Evolutionary conservation across 2,329 filamentous ascomycete species (phyloP), one percentile per base, ranked within the genome.

Genomic region (Botrytis hyacinthi): DNA sequence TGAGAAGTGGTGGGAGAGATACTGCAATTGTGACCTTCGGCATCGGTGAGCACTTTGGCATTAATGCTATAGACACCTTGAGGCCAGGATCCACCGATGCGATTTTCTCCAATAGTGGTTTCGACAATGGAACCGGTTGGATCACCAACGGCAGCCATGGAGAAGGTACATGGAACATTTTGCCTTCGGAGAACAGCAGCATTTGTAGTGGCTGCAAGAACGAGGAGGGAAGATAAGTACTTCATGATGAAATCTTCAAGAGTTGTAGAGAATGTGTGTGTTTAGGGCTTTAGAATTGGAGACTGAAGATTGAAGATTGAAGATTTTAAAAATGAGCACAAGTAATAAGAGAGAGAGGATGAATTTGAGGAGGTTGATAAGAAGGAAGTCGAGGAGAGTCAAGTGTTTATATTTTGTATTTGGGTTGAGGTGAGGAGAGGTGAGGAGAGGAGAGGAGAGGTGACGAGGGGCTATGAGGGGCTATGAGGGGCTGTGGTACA

Each of bases 51-150:
- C 1, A 66, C 74, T 12, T 74, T 68, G n/a, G 70, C 73, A 46
- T 74, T 62, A 62, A 81, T 73, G 62, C 76, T 75, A 68, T 78
- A 80, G 22, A 68, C 46, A 6, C 73, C 76, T 70, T 76, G 75
- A 40, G 77, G 76, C 68, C 76, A 78, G 14, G 48, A 62, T 10
- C 78, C 78, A 26, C 76, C 76, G 51, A 80, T 76, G 65, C 76
- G 77, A 59, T 76, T 76, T 73, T 79, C 74, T 22, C 79, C 79
- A 22, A 78, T 76, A 3, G 76, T 74, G 42, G 76, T 74, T 70
- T 78, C 75, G 22, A 73, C 69, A 5, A 79, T 70, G 0, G 68
- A 72, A 37, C 76, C 78, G 18, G 77, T 77, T 26, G 76, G 68
- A n/a, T 70, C 62, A 32, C 78, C 79, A 14, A 76, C 44, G 1